Evolutionary conservation across 306 rosid species (phyloP).

Genomic region (Heteromeles arbutifolia): DNA sequence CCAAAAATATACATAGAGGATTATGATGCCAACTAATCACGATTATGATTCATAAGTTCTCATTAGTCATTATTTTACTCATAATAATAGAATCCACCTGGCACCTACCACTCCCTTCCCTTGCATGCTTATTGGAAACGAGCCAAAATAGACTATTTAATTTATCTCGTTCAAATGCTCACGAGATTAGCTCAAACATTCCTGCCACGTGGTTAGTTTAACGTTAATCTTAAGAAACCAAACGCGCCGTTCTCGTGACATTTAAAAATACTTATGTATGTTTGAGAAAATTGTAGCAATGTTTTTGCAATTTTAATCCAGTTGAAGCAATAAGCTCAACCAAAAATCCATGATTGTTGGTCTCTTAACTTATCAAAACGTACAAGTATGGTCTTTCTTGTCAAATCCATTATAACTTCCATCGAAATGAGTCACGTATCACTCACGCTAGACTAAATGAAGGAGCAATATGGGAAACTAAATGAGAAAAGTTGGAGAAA

Average conservation of each 20-base stretch:
- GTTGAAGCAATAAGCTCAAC: too few relatives aligned
- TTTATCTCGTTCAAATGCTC: neutral
- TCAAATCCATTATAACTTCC: too few relatives aligned
- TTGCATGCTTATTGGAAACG: neutral
- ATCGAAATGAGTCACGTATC: too few relatives aligned
- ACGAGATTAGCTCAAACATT: neutral
- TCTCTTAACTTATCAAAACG: too few relatives aligned
- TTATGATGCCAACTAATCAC: neutral
- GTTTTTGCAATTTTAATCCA: too few relatives aligned
- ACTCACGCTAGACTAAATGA: too few relatives aligned
- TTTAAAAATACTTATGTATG: too few relatives aligned
- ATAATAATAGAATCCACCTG: neutral
- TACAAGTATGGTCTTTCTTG: too few relatives aligned
- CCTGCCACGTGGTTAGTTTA: constrained; percentile 10
- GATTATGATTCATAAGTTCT: neutral
- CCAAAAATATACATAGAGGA: neutral
- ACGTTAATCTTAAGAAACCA: neutral
- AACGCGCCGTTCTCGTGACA: neutral
- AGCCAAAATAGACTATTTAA: constrained; percentile 9
- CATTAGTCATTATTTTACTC: neutral
- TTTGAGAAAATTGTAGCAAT: too few relatives aligned
- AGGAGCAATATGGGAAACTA: too few relatives aligned
- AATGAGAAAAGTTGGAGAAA: too few relatives aligned
- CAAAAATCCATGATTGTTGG: too few relatives aligned
- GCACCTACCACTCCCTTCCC: neutral